Evolutionary conservation across 129 eudicot genomes (phyloP).

Genomic region (Chrysanthemum makinoi): DNA sequence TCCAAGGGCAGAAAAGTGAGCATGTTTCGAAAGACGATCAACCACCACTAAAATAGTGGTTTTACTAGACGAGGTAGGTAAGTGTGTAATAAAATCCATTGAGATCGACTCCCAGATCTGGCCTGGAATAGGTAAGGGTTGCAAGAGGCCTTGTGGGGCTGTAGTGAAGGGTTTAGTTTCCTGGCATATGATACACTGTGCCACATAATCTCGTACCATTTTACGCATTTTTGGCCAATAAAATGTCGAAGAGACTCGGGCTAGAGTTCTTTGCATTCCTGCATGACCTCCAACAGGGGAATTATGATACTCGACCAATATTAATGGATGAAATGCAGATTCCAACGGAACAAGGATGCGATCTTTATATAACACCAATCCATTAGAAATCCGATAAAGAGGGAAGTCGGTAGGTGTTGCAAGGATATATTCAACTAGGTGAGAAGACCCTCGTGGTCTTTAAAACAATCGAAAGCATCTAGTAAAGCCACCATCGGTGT

Average conservation of each 20-base stretch:
- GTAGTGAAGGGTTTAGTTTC: neutral
- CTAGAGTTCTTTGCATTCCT: neutral
- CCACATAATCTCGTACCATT: neutral
- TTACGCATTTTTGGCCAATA: neutral
- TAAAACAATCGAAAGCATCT: too few species aligned
- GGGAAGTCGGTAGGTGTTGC: too few species aligned
- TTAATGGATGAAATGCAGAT: neutral
- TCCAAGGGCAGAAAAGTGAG: neutral
- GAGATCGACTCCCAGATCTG: neutral
- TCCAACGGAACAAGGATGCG: neutral
- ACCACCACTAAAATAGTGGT: neutral
- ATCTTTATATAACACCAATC: neutral
- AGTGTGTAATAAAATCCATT: neutral
- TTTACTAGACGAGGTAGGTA: neutral
- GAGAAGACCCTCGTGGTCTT: too few species aligned
- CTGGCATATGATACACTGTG: neutral
- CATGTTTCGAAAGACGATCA: neutral
- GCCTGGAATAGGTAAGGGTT: neutral
- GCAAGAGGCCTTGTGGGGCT: neutral
- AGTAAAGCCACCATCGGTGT: neutral
- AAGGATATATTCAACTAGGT: too few species aligned
- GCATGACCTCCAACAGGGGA: neutral
- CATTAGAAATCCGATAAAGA: neutral
- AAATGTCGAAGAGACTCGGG: neutral
- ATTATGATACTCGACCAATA: neutral